Evolutionary conservation across 768 basidiomycete species (phyloP), one percentile per base, ranked within the genome.

Genomic region (Clavulina sp.): DNA sequence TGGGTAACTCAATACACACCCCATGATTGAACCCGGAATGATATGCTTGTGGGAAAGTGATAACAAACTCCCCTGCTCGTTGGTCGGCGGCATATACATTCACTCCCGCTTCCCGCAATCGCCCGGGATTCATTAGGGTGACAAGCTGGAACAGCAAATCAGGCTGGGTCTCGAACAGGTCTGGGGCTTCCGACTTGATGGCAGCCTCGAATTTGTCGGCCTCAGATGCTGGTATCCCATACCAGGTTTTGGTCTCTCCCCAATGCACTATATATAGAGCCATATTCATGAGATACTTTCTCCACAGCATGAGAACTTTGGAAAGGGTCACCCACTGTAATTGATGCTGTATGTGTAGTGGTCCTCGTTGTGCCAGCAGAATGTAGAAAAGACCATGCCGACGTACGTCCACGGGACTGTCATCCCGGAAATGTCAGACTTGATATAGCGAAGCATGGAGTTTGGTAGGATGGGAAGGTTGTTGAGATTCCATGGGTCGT

Each of bases 291-390:
- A n/a, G n/a, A 30, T 13, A 16, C 24, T 16, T 9, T 7, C 16
- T 23, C 6, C 18, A 31, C 24, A 49, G 26, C 38, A 41, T 19
- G n/a, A 44, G 33, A 26, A 26, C 26, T 57, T 40, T 53, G 46
- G 24, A 38, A 26, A 40, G 57, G 32, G 49, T 21, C 54, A 29
- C 86, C 62, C 66, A 89, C 87, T 86, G 67, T 78, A 92, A 64
- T 92, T 89, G 62, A 96, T 78, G 64, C 86, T 91, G 64, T 91
- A 95, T 7, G 93, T 96, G 65, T 95, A 93, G 67, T 97, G 93
- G 67, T 97, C 93, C 81, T 89, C 92, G 61, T 99, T 99, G 68
- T 99, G 95, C 95, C 95, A 99, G 63, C 93, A 97, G 66, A 99
- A 99, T 2, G 95, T 93, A 13, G 92, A 93, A 64, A 99, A 99